Percentiles rank a stretch among this genome's conserved stretches.
Evolutionary conservation across 495 filamentous ascomycete genomes (phyloP).

Genomic region (Cryomyces minteri): DNA sequence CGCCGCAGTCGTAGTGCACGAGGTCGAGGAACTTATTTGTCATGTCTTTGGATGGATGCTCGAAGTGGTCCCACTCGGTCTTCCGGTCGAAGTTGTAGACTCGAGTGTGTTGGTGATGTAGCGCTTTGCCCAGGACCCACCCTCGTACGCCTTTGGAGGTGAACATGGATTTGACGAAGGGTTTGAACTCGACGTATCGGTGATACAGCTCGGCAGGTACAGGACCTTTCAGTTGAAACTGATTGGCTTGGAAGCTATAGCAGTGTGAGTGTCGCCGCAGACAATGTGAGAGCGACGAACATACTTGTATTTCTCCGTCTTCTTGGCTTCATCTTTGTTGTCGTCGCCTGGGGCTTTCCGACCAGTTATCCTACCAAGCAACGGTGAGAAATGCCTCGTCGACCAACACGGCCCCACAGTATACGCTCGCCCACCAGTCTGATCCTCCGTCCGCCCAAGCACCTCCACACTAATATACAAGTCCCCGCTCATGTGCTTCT

Average conservation of each 20-base stretch:
- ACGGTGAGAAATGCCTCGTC: constrained; percentile 39
- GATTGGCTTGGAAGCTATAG: constrained; percentile 75
- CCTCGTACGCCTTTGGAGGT: constrained; percentile 55
- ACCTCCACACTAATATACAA: constrained; percentile 53
- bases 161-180: constrained; percentile 83
- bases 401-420: constrained; percentile 38
- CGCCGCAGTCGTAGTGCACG: constrained; percentile 67
- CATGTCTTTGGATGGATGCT: constrained; percentile 34
- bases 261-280: not conserved
- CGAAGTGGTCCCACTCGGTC: constrained; percentile 48
- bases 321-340: constrained; percentile 24
- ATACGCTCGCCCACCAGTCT: constrained; percentile 59
- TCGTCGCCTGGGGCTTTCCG: constrained; percentile 40
- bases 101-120: constrained; percentile 75
- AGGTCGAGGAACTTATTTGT: constrained; percentile 68
- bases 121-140: constrained; percentile 57
- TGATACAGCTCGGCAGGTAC: constrained; percentile 67
- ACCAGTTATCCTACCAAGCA: constrained; percentile 68
- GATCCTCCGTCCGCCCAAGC: constrained; percentile 50
- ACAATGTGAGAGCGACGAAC: constrained; percentile 10
- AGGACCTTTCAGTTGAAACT: constrained; percentile 73
- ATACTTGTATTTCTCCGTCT: constrained; percentile 57
- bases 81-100: constrained; percentile 71
- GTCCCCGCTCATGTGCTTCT: constrained; percentile 36
- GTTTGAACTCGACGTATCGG: constrained; percentile 80